Evolutionary conservation across 768 basidiomycete genomes (phyloP), one percentile per base, ranked within the genome.

Genomic region (Boletus reticulatus): DNA sequence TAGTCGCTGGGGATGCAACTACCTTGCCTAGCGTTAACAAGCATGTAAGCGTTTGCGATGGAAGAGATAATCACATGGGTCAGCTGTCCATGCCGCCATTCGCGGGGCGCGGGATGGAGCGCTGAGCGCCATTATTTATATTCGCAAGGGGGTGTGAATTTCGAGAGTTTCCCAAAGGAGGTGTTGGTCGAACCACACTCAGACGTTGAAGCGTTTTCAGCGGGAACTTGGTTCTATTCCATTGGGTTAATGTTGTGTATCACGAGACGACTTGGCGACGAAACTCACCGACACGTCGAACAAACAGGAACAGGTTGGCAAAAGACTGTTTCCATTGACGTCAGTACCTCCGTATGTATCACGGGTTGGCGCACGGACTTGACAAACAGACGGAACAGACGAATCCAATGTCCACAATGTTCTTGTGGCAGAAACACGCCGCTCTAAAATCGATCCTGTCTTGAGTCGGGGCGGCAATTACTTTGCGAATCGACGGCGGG

Each of bases 351-450:
- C 20, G 6, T 14, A 17, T 7, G 12, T 32, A 31, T 44, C 16
- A 22, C 7, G 37, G 7, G 16, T 12, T 14, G 16, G 9, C 39
- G 38, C 22, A 80, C 92, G 54, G 62, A 97, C 95, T 98, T 27
- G 94, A 96, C 31, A 99, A 74, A 70, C 97, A 99, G 32, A 99
- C 94, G n/a, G 94, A 96, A 70, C 97, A 99, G 20, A 99, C 94
- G 62, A 94, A 99, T 52, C 94, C 97, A 50, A 98, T 83, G 68
- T 98, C 96, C 39, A 98, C 84, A 46, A 97, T 96, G 50, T 88
- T 88, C 71, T 98, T 97, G 74, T 98, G 97, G 75, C 97, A 99
- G 77, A 99, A 98, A 69, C 96, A 98, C 9, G 95, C 96, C 0
- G 97, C 97, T 31, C 97, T 84, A 67, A 98, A 96, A 71, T 98